Evolutionary conservation across 2,329 filamentous ascomycete genomes (phyloP), one percentile per base, ranked within the genome.

Genomic region (Stromatinia cepivora): DNA sequence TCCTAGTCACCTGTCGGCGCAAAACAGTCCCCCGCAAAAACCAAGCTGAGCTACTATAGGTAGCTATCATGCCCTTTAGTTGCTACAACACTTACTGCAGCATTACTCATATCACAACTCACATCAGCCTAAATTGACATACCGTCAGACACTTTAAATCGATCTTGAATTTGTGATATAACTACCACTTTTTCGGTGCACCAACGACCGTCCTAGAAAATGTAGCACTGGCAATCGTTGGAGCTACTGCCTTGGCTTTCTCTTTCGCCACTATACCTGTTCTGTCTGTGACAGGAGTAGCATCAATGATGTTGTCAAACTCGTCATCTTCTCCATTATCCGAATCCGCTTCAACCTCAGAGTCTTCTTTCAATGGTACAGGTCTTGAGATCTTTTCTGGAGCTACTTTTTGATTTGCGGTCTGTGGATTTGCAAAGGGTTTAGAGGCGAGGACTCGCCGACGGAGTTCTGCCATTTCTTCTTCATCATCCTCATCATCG

Each of bases 231-330:
- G 70, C 74, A 69, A 75, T 72, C 20, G 77, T 73, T 45, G 77
- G 75, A 42, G 72, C 70, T 69, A 86, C 82, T 15, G 25, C 11
- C 22, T 48, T 65, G 7, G 46, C 59, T 25, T 65, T 69, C 50
- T 69, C 67, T 71, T 83, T 82, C 2, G 87, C 85, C 53, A 84
- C 81, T 57, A 91, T 89, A 0, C 94, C 94, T 17, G 91, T 92
- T 67, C 90, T 87, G 78, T 97, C 94, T 0, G 94, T 97, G 25
- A 96, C 88, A 0, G 93, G 93, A 4, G 92, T 94, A 0, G 95
- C 94, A 75, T 94, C 88, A 77, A 97, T 97, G 79, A 99, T 96
- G 73, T 90, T 90, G 77, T 98, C 94, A 77, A 98, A 97, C 63
- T 93, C 90, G 59, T 91, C 91, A 67, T 95, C 90, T 61, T 79